Conservation (phyloP, 2,329 filamentous ascomycete genomes). For the Aschersonia sp. region DNA sequence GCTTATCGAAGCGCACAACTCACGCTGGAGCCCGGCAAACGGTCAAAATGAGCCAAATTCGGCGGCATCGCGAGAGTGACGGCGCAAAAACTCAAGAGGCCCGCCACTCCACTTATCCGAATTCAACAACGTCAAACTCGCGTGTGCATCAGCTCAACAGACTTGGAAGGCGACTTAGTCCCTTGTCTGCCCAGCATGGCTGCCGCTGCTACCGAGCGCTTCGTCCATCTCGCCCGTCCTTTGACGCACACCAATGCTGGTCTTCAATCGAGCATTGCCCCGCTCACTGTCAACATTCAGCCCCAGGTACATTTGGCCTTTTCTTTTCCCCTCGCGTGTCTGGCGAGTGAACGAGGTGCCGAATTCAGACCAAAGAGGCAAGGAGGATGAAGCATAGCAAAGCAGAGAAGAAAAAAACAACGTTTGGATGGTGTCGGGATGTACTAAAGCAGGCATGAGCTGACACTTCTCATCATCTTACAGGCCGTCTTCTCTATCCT, state of each 20-base stretch:
- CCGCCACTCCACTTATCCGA: neutral
- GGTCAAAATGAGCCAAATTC: constrained; percentile 28
- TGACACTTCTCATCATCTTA: neutral
- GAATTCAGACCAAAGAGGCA: neutral
- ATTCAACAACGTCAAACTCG: constrained; percentile 5
- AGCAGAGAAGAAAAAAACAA: neutral
- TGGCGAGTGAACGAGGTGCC: too few relatives aligned
- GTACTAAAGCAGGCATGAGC: neutral
- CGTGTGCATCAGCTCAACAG: neutral
- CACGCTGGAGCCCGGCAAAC: constrained; percentile 23
- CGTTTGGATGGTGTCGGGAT: too few relatives aligned
- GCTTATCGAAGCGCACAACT: constrained; percentile 42
- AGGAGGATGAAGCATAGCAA: neutral
- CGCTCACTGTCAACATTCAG: constrained; percentile 87
- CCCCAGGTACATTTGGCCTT: constrained; percentile 57
- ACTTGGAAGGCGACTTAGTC: too few relatives aligned
- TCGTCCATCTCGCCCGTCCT: constrained; percentile 88
- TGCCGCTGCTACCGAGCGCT: constrained; percentile 60
- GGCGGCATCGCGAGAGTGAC: constrained; percentile 16
- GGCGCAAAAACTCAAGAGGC: neutral
- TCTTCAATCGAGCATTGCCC: constrained; percentile 74
- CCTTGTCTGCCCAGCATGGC: constrained; percentile 53
- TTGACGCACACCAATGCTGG: constrained; percentile 69
- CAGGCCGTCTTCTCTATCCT: constrained; percentile 63
- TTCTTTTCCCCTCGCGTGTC: neutral